Evolutionary conservation across 2,329 filamentous ascomycete species (phyloP).

Genomic region (Trichoderma sp.): DNA sequence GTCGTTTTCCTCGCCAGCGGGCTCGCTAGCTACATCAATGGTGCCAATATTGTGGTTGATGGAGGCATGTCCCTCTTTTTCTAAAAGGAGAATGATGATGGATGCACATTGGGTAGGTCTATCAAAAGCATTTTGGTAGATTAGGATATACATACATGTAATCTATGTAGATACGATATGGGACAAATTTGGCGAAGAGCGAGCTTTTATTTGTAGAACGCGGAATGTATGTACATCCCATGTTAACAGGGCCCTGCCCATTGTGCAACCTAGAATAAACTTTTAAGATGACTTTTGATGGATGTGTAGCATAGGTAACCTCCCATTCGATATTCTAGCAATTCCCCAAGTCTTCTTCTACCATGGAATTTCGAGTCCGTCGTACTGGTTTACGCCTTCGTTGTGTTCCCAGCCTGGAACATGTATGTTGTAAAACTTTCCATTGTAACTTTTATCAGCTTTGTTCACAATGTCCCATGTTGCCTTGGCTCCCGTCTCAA

Average conservation of each 20-base stretch:
- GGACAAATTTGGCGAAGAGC: background rate
- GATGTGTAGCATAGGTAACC: background rate
- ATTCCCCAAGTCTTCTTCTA: background rate
- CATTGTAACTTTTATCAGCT: background rate
- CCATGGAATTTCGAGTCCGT: background rate
- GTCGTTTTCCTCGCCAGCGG: slow-evolving; percentile 27
- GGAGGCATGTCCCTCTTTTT: slow-evolving; percentile 21
- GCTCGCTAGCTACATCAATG: slow-evolving; percentile 25
- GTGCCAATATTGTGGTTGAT: slow-evolving; percentile 27
- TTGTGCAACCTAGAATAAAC: background rate
- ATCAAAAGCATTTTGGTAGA: too few species aligned
- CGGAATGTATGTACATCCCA: background rate
- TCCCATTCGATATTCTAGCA: too few species aligned
- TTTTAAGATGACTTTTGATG: background rate
- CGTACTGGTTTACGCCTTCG: background rate
- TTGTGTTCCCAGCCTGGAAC: background rate
- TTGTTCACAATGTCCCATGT: background rate
- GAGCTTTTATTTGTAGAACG: background rate
- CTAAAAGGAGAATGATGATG: background rate
- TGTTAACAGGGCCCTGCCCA: background rate
- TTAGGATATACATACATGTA: too few species aligned
- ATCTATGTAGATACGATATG: background rate
- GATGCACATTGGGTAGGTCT: too few species aligned
- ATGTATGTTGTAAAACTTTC: background rate
- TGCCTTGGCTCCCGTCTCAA: background rate